Evolutionary conservation across 805 yeast genomes (phyloP).

Genomic region (Metschnikowia lunata): DNA sequence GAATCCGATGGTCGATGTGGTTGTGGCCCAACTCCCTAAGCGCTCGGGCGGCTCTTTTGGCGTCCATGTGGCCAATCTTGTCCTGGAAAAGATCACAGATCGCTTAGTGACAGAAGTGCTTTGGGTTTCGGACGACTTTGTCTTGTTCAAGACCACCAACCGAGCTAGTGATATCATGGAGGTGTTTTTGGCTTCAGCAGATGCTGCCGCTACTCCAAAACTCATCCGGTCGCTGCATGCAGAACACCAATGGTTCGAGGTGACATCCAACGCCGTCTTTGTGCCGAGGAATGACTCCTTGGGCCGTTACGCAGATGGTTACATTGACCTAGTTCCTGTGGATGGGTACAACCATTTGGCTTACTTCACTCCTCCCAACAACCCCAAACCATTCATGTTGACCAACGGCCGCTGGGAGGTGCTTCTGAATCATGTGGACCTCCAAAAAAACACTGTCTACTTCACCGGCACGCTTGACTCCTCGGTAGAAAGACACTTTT

Average conservation of each 20-base stretch:
- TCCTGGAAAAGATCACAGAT: slow-evolving; percentile 10
- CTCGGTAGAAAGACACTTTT: slow-evolving; percentile 80
- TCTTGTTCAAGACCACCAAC: slow-evolving; percentile 59
- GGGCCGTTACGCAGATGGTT: slow-evolving; percentile 50
- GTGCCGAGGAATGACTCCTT: slow-evolving; percentile 33
- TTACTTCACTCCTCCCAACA: slow-evolving; percentile 66
- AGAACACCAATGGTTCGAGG: slow-evolving; percentile 59
- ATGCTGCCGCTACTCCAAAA: slow-evolving; percentile 21
- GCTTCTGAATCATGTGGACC: slow-evolving; percentile 30
- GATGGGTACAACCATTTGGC: slow-evolving; percentile 74
- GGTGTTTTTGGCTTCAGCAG: slow-evolving; percentile 41
- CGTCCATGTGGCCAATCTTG: slow-evolving; percentile 9
- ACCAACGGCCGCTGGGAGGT: slow-evolving; percentile 88
- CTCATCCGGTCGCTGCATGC: slow-evolving; percentile 45
- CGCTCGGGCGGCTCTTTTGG: slow-evolving; percentile 10
- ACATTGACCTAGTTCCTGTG: slow-evolving; percentile 68
- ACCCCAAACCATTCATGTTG: slow-evolving; percentile 44
- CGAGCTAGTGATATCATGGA: slow-evolving; percentile 55
- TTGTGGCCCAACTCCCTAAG: slow-evolving; percentile 13
- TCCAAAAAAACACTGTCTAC: slow-evolving; percentile 44
- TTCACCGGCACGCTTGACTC: slow-evolving; percentile 73
- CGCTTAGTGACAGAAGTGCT: slow-evolving; percentile 53
- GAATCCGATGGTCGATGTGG: slow-evolving; percentile 58
- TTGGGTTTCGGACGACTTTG: slow-evolving; percentile 50
- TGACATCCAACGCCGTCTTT: slow-evolving; percentile 28